phyloP scores from a whole-genome alignment of 257 asterid genomes.

The Rehmannia glutinosa region DNA sequence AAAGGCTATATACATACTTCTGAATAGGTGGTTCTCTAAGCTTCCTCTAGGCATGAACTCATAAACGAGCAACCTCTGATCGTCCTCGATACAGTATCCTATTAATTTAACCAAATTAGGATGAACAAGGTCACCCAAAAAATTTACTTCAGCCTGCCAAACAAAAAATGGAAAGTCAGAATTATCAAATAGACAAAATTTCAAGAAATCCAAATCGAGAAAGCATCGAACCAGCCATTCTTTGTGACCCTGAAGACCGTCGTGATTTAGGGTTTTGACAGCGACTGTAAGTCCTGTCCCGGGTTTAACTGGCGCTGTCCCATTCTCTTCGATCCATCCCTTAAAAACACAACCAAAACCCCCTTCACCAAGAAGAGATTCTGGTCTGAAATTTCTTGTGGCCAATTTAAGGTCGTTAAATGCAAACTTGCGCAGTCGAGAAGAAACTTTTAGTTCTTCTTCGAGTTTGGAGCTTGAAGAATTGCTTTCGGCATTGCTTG shows the following conservation, averaged over 20 bases:
- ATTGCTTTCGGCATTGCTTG: constrained; percentile 58
- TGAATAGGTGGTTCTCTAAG: constrained; percentile 61
- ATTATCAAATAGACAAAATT: background rate
- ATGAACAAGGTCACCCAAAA: constrained; percentile 56
- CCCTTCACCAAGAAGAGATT: constrained; percentile 71
- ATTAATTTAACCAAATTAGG: constrained; percentile 54
- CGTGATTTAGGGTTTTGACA: constrained; percentile 72
- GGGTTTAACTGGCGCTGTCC: constrained; percentile 64
- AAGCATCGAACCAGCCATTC: constrained; percentile 75
- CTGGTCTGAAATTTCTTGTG: constrained; percentile 71
- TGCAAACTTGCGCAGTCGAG: constrained; percentile 53
- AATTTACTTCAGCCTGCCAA: constrained; percentile 61
- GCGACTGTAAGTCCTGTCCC: constrained; percentile 80
- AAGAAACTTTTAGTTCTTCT: constrained; percentile 67
- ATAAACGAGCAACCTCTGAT: constrained; percentile 50
- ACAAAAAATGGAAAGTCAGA: constrained; percentile 4
- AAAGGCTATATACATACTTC: constrained; percentile 36
- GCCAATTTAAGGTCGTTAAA: constrained; percentile 66
- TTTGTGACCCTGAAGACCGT: constrained; percentile 86
- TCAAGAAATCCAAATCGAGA: background rate
- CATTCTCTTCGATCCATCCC: constrained; percentile 80
- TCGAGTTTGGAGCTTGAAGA: constrained; percentile 58
- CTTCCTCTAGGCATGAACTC: constrained; percentile 69
- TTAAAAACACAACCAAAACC: constrained; percentile 73
- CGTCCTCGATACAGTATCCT: constrained; percentile 59